These are phyloP conservation scores for Anethum foeniculum DNA, from an alignment of 140 eudicot genomes.

Conservation along the genomic window DNA sequence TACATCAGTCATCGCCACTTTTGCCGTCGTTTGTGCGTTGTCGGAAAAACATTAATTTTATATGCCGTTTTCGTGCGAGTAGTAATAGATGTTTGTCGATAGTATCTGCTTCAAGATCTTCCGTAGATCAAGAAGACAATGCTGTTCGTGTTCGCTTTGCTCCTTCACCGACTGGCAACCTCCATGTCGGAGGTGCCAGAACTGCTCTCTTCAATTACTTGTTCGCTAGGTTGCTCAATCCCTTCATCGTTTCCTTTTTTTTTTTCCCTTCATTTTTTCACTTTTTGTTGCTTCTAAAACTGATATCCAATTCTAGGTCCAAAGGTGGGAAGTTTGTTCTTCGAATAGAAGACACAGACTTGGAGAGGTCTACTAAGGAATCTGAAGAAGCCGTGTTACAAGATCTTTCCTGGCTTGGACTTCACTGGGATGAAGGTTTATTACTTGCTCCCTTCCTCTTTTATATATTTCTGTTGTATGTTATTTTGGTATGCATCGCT, in stretches of 20 bases:
- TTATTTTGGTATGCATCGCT: neutral
- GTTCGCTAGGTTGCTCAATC: constrained; percentile 48
- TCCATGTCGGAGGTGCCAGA: constrained; percentile 91
- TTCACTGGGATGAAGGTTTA: constrained; percentile 88
- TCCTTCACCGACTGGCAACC: constrained; percentile 92
- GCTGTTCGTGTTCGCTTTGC: constrained; percentile 83
- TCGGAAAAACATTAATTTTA: neutral
- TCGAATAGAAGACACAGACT: constrained; percentile 85
- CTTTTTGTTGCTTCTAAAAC: neutral
- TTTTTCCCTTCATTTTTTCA: neutral
- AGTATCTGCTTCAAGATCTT: constrained; percentile 23
- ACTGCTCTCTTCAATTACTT: constrained; percentile 82
- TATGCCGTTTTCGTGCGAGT: neutral
- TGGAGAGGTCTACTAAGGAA: constrained; percentile 85
- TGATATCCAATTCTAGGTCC: constrained; percentile 36
- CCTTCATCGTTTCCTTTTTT: neutral
- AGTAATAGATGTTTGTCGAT: constrained; percentile 13
- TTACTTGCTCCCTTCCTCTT: neutral
- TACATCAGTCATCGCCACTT: constrained; percentile 1
- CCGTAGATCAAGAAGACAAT: neutral
- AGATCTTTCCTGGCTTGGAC: constrained; percentile 87
- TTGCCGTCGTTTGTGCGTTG: neutral
- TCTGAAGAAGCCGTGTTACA: constrained; percentile 80
- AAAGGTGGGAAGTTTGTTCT: constrained; percentile 79
- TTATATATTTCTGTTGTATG: neutral